Base-by-base conservation (phyloP, 352 stramenopile species). In the Globisporangium okanoganense region DNA sequence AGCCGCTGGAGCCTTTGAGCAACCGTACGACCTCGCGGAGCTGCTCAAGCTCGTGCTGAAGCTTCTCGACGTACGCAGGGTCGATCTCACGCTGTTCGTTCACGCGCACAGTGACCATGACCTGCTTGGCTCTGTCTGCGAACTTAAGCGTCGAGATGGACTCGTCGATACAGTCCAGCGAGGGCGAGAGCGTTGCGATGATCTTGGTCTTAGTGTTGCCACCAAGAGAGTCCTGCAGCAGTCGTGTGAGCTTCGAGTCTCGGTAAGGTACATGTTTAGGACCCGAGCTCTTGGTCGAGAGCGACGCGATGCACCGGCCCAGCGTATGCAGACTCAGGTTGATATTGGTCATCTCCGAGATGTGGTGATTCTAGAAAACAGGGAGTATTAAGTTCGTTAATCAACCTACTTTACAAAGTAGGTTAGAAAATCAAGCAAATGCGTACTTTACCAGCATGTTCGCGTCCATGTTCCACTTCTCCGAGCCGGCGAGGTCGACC, bases 121-220 rank as follows among this genome's bases (percentile, higher is more conserved):
- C 90, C 51, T 93, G 87, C 73, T 97, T 97, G 14, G 91, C 91
- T 22, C 92, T 78, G 61, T 97, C 92, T 6, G 91, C 92, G 63
- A 98, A 98, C 66, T 97, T 96, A 20, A 98, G 77, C 33, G 93
- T 98, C n/a, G 90, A 96, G 33, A 98, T 94, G 8, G 85, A 96
- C 66, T 98, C 92, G 22, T 98, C 87, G 24, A 96, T 70, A 63
- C 82, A 97, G 61, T 94, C 79, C 12, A 82, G 24, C 0, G 87
- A 84, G 8, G 92, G 92, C 4, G 87, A 96, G 5, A 98, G 69
- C 8, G 90, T 98, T 8, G 88, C 88, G 33, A 98, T 96, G 66
- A 98, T 93, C 62, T 93, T 90, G 41, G 91, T 97, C 57, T 94
- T 95, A 3, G 81, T 92, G 62, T 95, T 97, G 31, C 85, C 88